These are phyloP conservation scores for Exophiala sp. DNA, from an alignment of 2,329 filamentous ascomycete genomes.

Conservation along the genomic window DNA sequence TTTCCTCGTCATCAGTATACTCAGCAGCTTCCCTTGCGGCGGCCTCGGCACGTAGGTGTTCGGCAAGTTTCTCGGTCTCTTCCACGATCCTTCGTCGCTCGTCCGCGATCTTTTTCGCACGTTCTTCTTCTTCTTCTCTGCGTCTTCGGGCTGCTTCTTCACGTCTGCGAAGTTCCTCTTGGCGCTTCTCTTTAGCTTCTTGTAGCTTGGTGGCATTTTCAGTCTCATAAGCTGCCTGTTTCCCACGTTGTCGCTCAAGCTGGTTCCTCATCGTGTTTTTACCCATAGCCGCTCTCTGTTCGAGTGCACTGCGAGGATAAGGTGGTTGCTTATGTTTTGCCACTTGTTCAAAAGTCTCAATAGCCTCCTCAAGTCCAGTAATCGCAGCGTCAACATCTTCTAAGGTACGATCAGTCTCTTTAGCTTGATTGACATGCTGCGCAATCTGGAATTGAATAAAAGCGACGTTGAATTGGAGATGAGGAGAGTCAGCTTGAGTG, in stretches of 20 bases:
- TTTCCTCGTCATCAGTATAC: slow-evolving; percentile 76
- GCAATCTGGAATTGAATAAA: slow-evolving; percentile 96
- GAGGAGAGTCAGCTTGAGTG: slow-evolving; percentile 75
- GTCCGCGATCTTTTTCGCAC: slow-evolving; percentile 76
- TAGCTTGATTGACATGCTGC: slow-evolving; percentile 69
- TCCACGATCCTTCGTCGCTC: slow-evolving; percentile 80
- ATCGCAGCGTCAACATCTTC: slow-evolving; percentile 77
- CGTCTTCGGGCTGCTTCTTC: slow-evolving; percentile 71
- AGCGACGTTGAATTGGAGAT: slow-evolving; percentile 96
- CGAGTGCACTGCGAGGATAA: slow-evolving; percentile 84
- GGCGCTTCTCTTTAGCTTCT: slow-evolving; percentile 72
- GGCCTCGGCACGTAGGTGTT: slow-evolving; percentile 69
- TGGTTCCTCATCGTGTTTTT: slow-evolving; percentile 92
- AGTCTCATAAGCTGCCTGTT: slow-evolving; percentile 86
- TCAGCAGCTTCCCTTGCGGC: slow-evolving; percentile 68
- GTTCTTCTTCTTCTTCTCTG: slow-evolving; percentile 67
- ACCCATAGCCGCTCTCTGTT: slow-evolving; percentile 96
- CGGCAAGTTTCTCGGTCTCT: slow-evolving; percentile 68
- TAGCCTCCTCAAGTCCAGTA: slow-evolving; percentile 78
- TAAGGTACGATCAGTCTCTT: slow-evolving; percentile 72
- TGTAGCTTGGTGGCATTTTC: slow-evolving; percentile 86
- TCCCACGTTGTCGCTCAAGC: slow-evolving; percentile 77
- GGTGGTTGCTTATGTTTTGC: slow-evolving; percentile 66
- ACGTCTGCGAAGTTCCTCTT: slow-evolving; percentile 72
- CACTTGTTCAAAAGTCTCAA: slow-evolving; percentile 62